Base-by-base conservation (phyloP, 768 basidiomycete genomes). In the Xanthoconium purpureum region DNA sequence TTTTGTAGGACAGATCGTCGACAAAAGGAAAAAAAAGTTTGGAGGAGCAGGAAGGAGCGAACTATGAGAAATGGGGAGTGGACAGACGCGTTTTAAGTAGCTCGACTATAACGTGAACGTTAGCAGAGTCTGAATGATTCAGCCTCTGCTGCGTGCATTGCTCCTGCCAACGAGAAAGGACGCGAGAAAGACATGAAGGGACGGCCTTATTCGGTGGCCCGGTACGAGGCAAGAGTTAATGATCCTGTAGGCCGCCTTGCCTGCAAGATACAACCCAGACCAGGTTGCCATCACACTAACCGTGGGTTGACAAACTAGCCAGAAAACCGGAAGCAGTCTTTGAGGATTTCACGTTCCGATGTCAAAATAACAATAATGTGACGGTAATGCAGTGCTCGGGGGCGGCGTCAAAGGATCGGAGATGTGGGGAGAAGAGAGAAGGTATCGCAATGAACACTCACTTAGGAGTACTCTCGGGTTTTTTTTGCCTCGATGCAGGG, bases 401-500 rank as follows among this genome's bases (percentile, higher is more conserved):
- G 43, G 51, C 49, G 47, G 45, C 35, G 39, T 36, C 32, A 57
- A 50, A 40, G 18, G 10, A 36, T 37, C 50, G 59, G 52, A 47
- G 28, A 36, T 50, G 9, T 7, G 6, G 2, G 9, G 32, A 17
- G 42, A 54, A 52, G 37, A 28, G 12, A 54, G 17, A 37, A 43
- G 9, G 55, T 50, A 68, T 66, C 44, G 58, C 58, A 60, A 55
- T 45, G 39, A 47, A n/a, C n/a, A 84, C 90, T 83, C 71, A 93
- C 91, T 91, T 93, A 58, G 90, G 89, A 24, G 84, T 84, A 29
- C 81, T 87, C 64, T 84, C 79, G 51, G 84, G 87, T 74, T 89
- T 91, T 58, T 90, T 80, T 48, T n/a, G 89, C 89, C 71, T 91
- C 90, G 39, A 92, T 84, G 69, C 91, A 93, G 42, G 83, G 78